Conservation (phyloP, 169 alveolate species). For the Eimeria tenella region DNA sequence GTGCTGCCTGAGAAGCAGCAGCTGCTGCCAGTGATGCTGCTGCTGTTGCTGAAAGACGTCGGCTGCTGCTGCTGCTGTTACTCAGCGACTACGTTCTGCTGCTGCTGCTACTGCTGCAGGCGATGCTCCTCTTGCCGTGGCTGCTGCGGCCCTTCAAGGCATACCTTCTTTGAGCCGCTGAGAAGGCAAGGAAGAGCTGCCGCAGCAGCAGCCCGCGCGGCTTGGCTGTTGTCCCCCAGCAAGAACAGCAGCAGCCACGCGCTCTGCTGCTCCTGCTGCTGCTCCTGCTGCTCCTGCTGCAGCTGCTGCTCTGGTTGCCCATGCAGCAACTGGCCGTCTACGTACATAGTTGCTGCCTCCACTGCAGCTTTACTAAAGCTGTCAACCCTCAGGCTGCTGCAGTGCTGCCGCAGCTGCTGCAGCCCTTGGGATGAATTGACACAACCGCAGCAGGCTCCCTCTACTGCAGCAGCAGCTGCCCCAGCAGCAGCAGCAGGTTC, state of each 20-base stretch:
- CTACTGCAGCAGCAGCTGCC: conserved; percentile 2
- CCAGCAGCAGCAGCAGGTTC: conserved; percentile 1
- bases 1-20: not conserved
- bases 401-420: conserved; percentile 50
- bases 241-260: conserved; percentile 36
- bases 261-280: conserved; percentile 17
- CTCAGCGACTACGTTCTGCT: too few relatives aligned
- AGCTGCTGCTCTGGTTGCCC: not conserved
- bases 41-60: too few relatives aligned
- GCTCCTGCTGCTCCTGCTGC: conserved; percentile 38
- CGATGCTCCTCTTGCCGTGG: not conserved
- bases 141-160: conserved; percentile 11
- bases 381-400: not conserved
- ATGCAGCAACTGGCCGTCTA: not conserved
- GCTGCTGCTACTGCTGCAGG: conserved; percentile 11
- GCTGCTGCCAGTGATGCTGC: too few relatives aligned
- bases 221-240: conserved; percentile 3
- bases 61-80: too few relatives aligned
- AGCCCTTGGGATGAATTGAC: not conserved
- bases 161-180: not conserved
- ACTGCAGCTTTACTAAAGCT: conserved; percentile 35
- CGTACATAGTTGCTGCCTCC: conserved; percentile 3
- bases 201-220: conserved; percentile 35
- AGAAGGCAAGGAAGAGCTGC: not conserved
- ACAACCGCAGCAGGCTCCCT: not conserved